phyloP scores from a whole-genome alignment of 208 protist species.

The Jaenimonas drosophilae region DNA sequence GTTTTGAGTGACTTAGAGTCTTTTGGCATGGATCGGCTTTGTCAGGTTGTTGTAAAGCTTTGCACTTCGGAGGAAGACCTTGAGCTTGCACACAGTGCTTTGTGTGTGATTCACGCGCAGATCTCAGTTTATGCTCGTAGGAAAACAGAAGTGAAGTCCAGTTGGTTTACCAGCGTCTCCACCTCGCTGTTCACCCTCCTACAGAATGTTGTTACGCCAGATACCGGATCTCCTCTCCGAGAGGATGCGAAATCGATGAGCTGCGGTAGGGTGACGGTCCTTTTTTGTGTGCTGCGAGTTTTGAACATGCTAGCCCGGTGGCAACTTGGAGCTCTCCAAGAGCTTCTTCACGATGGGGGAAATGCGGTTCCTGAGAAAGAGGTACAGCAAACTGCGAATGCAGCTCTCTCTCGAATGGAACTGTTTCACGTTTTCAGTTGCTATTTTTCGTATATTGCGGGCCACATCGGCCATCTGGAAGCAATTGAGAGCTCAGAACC shows the following conservation, averaged over 20 bases:
- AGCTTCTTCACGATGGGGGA: slow-evolving; percentile 37
- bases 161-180: slow-evolving; percentile 39
- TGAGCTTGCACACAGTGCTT: slow-evolving; percentile 42
- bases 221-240: slow-evolving; percentile 14
- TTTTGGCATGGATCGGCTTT: slow-evolving; percentile 47
- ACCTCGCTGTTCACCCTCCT: slow-evolving; percentile 56
- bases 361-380: not conserved
- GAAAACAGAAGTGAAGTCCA: slow-evolving; percentile 28
- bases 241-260: slow-evolving; percentile 12
- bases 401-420: slow-evolving; percentile 62
- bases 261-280: slow-evolving; percentile 27
- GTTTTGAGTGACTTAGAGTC: slow-evolving; percentile 53
- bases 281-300: slow-evolving; percentile 58
- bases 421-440: slow-evolving; percentile 62
- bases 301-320: slow-evolving; percentile 74
- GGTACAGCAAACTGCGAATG: slow-evolving; percentile 7
- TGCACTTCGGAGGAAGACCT: slow-evolving; percentile 38
- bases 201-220: slow-evolving; percentile 62
- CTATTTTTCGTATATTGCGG: slow-evolving; percentile 57
- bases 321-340: slow-evolving; percentile 55
- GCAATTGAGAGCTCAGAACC: slow-evolving; percentile 21
- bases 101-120: slow-evolving; percentile 38
- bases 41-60: slow-evolving; percentile 38
- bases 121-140: slow-evolving; percentile 28
- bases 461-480: slow-evolving; percentile 46